Percentiles rank a stretch among this genome's conserved stretches.
Evolutionary conservation across 106 monocot species (phyloP).

Genomic region (Cymbidium sinense): DNA sequence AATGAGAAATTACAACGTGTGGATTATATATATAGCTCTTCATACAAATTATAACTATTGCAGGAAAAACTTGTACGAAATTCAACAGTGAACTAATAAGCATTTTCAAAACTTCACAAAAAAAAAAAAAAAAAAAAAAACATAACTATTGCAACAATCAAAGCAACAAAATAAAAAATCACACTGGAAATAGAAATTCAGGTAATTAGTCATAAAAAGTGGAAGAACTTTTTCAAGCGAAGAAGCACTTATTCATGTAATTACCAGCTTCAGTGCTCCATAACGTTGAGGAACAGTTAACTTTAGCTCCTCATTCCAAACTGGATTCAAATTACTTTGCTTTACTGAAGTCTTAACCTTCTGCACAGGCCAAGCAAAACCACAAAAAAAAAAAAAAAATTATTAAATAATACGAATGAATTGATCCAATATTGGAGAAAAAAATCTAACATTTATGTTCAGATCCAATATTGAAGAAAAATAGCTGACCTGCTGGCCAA

Average conservation of each 20-base stretch:
- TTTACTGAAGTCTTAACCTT: conserved; percentile 51
- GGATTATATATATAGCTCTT: too few species aligned
- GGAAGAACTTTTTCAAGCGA: neutral
- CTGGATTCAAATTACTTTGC: conserved; percentile 69
- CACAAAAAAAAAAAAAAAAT: neutral
- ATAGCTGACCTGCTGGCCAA: conserved; percentile 49
- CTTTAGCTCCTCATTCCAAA: conserved; percentile 80
- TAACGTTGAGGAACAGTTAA: conserved; percentile 48
- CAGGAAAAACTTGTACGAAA: too few species aligned
- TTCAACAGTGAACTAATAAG: too few species aligned
- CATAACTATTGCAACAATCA: neutral
- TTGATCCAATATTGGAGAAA: neutral
- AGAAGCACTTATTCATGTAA: neutral
- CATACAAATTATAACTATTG: too few species aligned
- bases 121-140: too few species aligned
- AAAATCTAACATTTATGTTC: neutral
- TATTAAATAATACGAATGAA: neutral
- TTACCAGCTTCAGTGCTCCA: conserved; percentile 70
- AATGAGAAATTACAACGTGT: too few species aligned
- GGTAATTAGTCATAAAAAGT: neutral
- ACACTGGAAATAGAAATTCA: neutral
- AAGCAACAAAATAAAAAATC: neutral
- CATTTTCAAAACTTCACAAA: too few species aligned
- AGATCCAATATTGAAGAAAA: neutral
- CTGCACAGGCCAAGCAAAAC: conserved; percentile 21